phyloP scores from a whole-genome alignment of 441 rosid genomes.

The Daphne laureola region DNA sequence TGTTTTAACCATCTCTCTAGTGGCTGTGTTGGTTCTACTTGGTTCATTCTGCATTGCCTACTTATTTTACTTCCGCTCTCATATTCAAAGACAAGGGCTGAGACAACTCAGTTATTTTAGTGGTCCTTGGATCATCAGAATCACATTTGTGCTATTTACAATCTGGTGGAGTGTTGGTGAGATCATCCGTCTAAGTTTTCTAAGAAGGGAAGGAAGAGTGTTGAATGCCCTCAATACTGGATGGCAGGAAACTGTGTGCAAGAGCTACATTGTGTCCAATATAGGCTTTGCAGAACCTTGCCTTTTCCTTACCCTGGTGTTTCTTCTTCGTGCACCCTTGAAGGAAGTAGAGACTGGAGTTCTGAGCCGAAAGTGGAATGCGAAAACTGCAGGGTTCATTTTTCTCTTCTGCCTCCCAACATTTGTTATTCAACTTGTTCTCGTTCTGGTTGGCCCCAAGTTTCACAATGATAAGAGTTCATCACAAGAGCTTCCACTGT shows the following conservation, averaged over 20 bases:
- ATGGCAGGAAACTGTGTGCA: constrained; percentile 95
- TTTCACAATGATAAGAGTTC: constrained; percentile 47
- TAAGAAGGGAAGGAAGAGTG: constrained; percentile 48
- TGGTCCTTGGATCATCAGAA: constrained; percentile 89
- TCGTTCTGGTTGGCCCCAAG: constrained; percentile 58
- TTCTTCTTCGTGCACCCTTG: constrained; percentile 91
- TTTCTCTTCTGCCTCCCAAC: constrained; percentile 71
- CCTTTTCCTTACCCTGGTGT: constrained; percentile 71
- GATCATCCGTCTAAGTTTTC: constrained; percentile 58
- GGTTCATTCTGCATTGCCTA: constrained; percentile 72
- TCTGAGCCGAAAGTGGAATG: constrained; percentile 67
- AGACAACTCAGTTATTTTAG: constrained; percentile 62
- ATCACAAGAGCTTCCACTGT: constrained; percentile 36
- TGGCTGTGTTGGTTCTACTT: constrained; percentile 49
- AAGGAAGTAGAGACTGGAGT: constrained; percentile 66
- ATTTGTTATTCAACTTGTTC: constrained; percentile 69
- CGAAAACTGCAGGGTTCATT: constrained; percentile 53
- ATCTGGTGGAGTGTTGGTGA: constrained; percentile 95
- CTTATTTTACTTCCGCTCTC: constrained; percentile 68
- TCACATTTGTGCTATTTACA: constrained; percentile 57
- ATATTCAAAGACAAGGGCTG: constrained; percentile 36
- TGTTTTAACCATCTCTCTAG: constrained; percentile 82
- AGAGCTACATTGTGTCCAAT: constrained; percentile 81
- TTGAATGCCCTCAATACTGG: constrained; percentile 46
- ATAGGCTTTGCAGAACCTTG: constrained; percentile 98